phyloP scores from a whole-genome alignment of 176 grass and related monocot species.

The Panicum miliaceum region DNA sequence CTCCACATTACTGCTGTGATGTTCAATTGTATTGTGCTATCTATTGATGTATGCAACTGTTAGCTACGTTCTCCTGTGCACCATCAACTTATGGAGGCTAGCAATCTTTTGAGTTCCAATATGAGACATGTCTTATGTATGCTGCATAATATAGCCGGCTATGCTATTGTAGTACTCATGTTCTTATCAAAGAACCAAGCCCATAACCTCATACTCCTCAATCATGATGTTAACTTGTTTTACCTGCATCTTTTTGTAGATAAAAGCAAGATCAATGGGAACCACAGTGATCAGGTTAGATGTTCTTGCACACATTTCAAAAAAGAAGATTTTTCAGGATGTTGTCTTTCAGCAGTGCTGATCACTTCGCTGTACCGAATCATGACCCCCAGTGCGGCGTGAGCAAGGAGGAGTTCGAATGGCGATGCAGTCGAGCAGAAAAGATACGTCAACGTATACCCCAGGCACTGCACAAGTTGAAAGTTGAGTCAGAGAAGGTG shows the following conservation, averaged over 20 bases:
- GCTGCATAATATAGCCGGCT: not conserved
- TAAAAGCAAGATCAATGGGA: not conserved
- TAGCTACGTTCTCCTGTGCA: not conserved
- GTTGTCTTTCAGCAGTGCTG: not conserved
- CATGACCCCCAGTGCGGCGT: not conserved
- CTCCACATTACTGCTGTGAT: too few relatives aligned
- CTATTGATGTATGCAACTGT: not conserved
- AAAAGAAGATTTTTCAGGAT: too few relatives aligned
- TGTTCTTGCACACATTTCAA: too few relatives aligned
- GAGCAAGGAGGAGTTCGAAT: constrained; percentile 15
- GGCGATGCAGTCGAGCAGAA: not conserved
- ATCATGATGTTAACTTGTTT: not conserved
- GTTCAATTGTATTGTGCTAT: too few relatives aligned
- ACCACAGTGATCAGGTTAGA: too few relatives aligned
- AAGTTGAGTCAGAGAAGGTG: not conserved
- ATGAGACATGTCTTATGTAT: not conserved
- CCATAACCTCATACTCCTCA: not conserved
- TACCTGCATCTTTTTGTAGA: not conserved
- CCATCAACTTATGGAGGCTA: not conserved
- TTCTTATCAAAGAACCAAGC: not conserved
- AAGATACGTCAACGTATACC: not conserved
- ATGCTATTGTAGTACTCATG: not conserved
- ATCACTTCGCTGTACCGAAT: not conserved
- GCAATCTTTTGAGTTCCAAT: not conserved
- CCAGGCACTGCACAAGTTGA: not conserved